A percentile compares a stretch with the other conserved stretches of the same genome.
Conservation (phyloP, 768 basidiomycete genomes). For the Agaricus subrufescens region DNA sequence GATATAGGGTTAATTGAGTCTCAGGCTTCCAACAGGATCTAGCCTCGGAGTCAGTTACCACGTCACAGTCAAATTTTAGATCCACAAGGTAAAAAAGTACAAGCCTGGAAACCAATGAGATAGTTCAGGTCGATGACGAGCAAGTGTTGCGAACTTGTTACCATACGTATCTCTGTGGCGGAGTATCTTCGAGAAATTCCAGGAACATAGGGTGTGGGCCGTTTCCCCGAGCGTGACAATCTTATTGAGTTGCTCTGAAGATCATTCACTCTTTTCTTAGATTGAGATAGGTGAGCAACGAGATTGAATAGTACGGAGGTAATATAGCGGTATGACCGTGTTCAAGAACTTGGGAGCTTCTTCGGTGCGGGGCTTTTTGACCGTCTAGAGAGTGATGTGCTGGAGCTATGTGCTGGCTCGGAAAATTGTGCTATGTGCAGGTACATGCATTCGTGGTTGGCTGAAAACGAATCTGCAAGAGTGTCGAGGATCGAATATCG, state of each 20-base stretch:
- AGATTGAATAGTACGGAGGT: not conserved
- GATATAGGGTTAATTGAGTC: not conserved
- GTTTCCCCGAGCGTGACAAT: slow-evolving; percentile 5
- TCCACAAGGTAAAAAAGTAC: not conserved
- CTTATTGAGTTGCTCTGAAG: not conserved
- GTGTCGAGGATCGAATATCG: not conserved
- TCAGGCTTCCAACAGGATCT: not conserved
- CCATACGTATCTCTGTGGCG: not conserved
- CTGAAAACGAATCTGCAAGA: too few species aligned
- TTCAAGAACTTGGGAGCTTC: too few species aligned
- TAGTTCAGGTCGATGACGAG: not conserved
- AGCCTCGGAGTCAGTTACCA: not conserved
- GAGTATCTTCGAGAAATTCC: slow-evolving; percentile 1
- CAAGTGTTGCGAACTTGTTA: slow-evolving; percentile 1
- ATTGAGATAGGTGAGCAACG: not conserved
- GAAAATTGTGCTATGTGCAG: too few species aligned
- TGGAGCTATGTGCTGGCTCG: too few species aligned
- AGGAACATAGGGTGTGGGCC: not conserved
- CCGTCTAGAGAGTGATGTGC: too few species aligned
- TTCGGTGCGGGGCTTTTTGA: too few species aligned
- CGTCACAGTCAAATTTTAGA: too few species aligned
- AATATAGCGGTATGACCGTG: too few species aligned
- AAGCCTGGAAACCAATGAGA: not conserved
- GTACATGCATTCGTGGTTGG: too few species aligned
- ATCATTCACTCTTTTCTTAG: not conserved